Percentiles rank a stretch among this genome's conserved stretches.
These are phyloP conservation scores for Aspergillus candidus DNA, from an alignment of 2,329 filamentous ascomycete species.

Conservation along the genomic window DNA sequence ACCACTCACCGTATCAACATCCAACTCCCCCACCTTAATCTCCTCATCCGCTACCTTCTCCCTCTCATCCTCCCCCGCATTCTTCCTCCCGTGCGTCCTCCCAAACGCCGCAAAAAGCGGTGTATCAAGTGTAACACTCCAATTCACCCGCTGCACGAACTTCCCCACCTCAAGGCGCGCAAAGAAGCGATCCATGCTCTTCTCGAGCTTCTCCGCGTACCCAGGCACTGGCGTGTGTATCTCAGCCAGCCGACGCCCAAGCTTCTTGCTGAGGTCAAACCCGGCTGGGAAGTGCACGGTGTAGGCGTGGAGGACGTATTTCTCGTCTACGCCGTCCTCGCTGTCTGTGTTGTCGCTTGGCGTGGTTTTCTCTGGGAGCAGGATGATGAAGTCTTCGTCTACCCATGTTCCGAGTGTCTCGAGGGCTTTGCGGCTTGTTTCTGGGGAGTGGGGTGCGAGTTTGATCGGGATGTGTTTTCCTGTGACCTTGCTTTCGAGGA, in stretches of 20 bases:
- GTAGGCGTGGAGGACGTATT: constrained; percentile 54
- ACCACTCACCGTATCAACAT: constrained; percentile 40
- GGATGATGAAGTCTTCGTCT: constrained; percentile 56
- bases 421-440: constrained; percentile 27
- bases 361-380: constrained; percentile 41
- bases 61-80: constrained; percentile 10
- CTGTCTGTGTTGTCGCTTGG: constrained; percentile 11
- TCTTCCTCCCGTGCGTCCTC: constrained; percentile 25
- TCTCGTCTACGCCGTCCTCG: constrained; percentile 22
- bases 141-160: constrained; percentile 52
- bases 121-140: constrained; percentile 36
- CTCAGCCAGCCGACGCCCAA: constrained; percentile 46
- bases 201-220: constrained; percentile 52
- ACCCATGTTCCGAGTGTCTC: constrained; percentile 47
- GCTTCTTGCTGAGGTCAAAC: constrained; percentile 52
- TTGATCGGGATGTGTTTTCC: constrained; percentile 35
- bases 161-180: constrained; percentile 47
- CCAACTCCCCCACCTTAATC: constrained; percentile 31
- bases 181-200: constrained; percentile 59
- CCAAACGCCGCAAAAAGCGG: constrained; percentile 38
- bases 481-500: constrained; percentile 45
- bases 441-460: constrained; percentile 11
- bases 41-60: constrained; percentile 12
- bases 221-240: constrained; percentile 57
- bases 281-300: constrained; percentile 53